Conservation (phyloP, 1,284 basidiomycete genomes). For the Puccinia polysora region DNA sequence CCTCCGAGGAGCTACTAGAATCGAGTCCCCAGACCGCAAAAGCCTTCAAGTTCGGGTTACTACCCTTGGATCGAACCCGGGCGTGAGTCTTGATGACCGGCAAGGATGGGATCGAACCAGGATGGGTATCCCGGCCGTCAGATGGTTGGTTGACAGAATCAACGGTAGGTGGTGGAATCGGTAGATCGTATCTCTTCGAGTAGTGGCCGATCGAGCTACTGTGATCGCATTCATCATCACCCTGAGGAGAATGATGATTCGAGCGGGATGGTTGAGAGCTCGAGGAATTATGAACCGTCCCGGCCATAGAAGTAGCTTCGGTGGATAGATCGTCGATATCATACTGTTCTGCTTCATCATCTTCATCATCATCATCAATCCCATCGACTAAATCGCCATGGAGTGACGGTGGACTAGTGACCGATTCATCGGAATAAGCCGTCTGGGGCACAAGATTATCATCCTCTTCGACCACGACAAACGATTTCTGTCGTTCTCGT, state of each 20-base stretch:
- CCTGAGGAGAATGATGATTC: too few relatives aligned
- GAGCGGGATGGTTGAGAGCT: too few relatives aligned
- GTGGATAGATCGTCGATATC: slow-evolving; percentile 70
- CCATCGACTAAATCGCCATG: slow-evolving; percentile 48
- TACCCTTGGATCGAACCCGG: not conserved
- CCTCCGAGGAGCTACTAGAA: slow-evolving; percentile 28
- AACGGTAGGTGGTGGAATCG: not conserved
- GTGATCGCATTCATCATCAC: not conserved
- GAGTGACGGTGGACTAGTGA: slow-evolving; percentile 47
- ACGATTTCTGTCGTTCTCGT: slow-evolving; percentile 91
- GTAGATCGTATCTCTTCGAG: too few relatives aligned
- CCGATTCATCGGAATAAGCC: slow-evolving; percentile 53
- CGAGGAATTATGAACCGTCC: not conserved
- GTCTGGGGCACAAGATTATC: too few relatives aligned
- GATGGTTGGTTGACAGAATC: slow-evolving; percentile 2
- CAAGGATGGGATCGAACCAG: not conserved
- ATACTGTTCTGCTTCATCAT: slow-evolving; percentile 66
- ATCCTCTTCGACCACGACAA: slow-evolving; percentile 89
- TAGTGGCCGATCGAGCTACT: not conserved
- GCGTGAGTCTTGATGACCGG: not conserved
- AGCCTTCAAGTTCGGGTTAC: slow-evolving; percentile 4
- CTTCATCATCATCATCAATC: slow-evolving; percentile 55
- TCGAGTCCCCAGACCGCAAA: slow-evolving; percentile 41
- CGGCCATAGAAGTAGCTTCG: not conserved
- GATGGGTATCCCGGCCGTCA: not conserved